These are phyloP conservation scores for Sextonia rubra DNA, from an alignment of 164 flowering plant genomes.

Conservation along the genomic window DNA sequence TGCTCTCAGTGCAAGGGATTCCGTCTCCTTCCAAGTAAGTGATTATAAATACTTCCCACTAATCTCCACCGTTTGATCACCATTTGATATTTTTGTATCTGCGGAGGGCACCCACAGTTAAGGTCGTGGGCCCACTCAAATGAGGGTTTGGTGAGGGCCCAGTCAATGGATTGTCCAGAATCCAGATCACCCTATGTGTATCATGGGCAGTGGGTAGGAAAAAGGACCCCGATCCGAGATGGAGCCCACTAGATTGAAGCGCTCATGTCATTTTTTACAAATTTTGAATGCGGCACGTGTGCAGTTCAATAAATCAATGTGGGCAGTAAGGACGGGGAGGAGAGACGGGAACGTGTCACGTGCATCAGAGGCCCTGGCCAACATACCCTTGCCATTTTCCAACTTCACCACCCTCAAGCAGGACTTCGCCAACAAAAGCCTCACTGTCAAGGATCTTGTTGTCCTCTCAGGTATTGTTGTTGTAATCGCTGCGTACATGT, in stretches of 20 bases:
- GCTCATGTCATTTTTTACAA: no score
- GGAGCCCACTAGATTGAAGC: no score
- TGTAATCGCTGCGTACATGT: no score
- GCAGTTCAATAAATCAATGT: constrained; percentile 38
- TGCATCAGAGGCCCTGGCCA: constrained; percentile 28
- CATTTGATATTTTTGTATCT: not conserved
- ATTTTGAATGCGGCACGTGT: not conserved
- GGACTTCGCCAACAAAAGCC: constrained; percentile 34
- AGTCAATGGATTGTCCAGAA: not conserved
- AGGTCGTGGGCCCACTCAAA: no score
- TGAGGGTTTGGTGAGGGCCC: not conserved
- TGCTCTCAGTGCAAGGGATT: constrained; percentile 55
- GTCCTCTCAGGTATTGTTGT: constrained; percentile 36
- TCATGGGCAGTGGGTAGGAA: no score
- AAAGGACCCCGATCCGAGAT: no score
- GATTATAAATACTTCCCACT: no score
- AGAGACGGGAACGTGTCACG: constrained; percentile 51
- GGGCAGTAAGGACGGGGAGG: constrained; percentile 58
- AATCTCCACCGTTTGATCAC: not conserved
- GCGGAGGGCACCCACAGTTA: not conserved
- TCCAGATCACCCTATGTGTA: no score
- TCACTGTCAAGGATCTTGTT: constrained; percentile 47
- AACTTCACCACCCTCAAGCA: constrained; percentile 39
- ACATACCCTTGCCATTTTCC: constrained; percentile 43
- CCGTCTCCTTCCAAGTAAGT: constrained; percentile 54